Base-by-base conservation (phyloP, 352 stramenopile genomes). In the Phytophthora pluvialis region DNA sequence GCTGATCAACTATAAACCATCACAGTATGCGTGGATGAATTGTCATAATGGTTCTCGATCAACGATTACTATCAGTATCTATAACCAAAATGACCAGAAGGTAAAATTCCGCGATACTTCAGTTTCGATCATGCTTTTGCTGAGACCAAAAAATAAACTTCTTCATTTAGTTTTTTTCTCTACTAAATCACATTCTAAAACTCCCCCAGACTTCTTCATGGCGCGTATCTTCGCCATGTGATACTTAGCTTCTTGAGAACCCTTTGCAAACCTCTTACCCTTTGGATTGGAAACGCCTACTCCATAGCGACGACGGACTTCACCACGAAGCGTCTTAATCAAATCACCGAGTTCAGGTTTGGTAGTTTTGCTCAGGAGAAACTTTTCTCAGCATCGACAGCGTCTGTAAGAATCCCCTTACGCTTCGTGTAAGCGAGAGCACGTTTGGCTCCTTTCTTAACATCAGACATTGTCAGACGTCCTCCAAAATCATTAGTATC, bases 21-120 rank as follows among this genome's bases (percentile, higher is more conserved):
- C 33, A 36, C 38, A 68, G 18, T 68, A 56, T 51, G 51, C 52
- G 7, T 68, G 60, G 60, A 63, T 62, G 50, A 45, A 43, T 12
- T 43, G 21, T 6, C 35, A 48, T 12, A 56, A 68, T 35, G 60
- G 60, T 3, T 38, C 50, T 48, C 46, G 46, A 21, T 26, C 50
- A 1, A 33, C 51, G n/a, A 57, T 68, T n/a, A 61, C 50, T 5
- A 25, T 68, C 16, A n/a, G n/a, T n/a, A n/a, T n/a, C n/a, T n/a
- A n/a, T n/a, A n/a, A n/a, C n/a, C n/a, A n/a, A n/a, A n/a, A n/a
- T n/a, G n/a, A n/a, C n/a, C n/a, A n/a, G n/a, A n/a, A n/a, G n/a
- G n/a, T n/a, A n/a, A n/a, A n/a, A n/a, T n/a, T n/a, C n/a, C n/a
- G n/a, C n/a, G n/a, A n/a, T n/a, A n/a, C n/a, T n/a, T n/a, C n/a